Percentiles rank a stretch among this genome's conserved stretches.
These are phyloP conservation scores for Cymbopogon flexuosus DNA, from an alignment of 202 grass and related monocot genomes.

Conservation along the genomic window DNA sequence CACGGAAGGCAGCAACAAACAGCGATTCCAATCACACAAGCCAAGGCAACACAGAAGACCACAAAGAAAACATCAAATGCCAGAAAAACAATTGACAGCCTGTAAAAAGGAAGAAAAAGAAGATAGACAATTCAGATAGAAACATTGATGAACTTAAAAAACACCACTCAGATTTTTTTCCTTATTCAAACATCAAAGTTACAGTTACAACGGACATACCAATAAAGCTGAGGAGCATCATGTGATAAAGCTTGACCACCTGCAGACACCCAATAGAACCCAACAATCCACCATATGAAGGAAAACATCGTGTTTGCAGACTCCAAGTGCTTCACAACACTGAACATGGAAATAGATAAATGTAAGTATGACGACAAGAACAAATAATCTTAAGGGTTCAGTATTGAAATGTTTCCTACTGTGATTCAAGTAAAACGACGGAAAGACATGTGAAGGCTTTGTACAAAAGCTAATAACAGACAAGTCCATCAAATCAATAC, in stretches of 20 bases:
- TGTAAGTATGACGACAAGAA: not conserved
- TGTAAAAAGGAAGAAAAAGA: constrained; percentile 35
- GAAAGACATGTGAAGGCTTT: not conserved
- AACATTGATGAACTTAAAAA: not conserved
- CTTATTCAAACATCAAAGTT: not conserved
- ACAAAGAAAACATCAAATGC: constrained; percentile 96
- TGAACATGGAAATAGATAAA: constrained; percentile 27
- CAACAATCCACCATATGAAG: constrained; percentile 91
- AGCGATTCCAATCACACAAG: constrained; percentile 79
- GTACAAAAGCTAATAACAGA: not conserved
- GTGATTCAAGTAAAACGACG: not conserved
- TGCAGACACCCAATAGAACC: constrained; percentile 78
- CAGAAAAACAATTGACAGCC: constrained; percentile 76
- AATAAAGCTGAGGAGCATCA: constrained; percentile 81
- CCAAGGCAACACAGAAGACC: constrained; percentile 77
- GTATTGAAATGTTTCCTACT: not conserved
- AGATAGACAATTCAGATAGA: constrained; percentile 25
- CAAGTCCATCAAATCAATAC: not conserved
- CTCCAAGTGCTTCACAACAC: constrained; percentile 75
- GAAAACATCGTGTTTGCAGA: constrained; percentile 91
- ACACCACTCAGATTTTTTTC: not conserved
- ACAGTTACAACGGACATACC: constrained; percentile 40
- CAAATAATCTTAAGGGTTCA: not conserved
- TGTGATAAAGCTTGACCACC: constrained; percentile 56
- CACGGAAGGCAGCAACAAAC: constrained; percentile 87